Percentiles rank a stretch among this genome's conserved stretches.
These are phyloP conservation scores for Fusarium papillatum DNA, from an alignment of 2,329 filamentous ascomycete genomes.

Conservation along the genomic window DNA sequence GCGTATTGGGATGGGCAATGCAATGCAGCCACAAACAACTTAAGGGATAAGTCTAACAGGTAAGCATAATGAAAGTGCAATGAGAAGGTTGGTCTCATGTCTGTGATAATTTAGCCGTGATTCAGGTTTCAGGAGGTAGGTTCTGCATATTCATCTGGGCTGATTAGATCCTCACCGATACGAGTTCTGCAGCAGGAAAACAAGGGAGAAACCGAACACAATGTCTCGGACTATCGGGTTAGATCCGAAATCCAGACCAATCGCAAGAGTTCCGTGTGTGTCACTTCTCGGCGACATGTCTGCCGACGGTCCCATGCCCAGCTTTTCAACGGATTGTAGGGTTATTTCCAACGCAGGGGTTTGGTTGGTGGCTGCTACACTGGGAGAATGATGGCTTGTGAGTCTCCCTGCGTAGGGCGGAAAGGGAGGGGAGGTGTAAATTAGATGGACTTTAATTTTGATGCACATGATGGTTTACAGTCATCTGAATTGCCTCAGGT, in stretches of 20 bases:
- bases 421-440: background rate
- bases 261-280: background rate
- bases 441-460: background rate
- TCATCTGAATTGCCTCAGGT: background rate
- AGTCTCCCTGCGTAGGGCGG: background rate
- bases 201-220: slow-evolving; percentile 23
- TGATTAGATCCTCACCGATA: background rate
- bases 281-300: background rate
- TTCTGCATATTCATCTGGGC: background rate
- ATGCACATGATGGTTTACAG: background rate
- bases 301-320: background rate
- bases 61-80: background rate
- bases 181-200: background rate
- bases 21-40: background rate
- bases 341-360: background rate
- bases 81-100: background rate
- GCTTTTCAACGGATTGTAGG: background rate
- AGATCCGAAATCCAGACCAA: background rate
- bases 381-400: background rate
- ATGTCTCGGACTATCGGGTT: slow-evolving; percentile 32
- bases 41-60: background rate
- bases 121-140: slow-evolving; percentile 1
- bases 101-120: background rate
- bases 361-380: background rate
- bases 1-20: background rate